A percentile compares a stretch with the other conserved stretches of the same genome.
phyloP scores from a whole-genome alignment of 176 grass and related monocot genomes.

The Cenchrus americanus region DNA sequence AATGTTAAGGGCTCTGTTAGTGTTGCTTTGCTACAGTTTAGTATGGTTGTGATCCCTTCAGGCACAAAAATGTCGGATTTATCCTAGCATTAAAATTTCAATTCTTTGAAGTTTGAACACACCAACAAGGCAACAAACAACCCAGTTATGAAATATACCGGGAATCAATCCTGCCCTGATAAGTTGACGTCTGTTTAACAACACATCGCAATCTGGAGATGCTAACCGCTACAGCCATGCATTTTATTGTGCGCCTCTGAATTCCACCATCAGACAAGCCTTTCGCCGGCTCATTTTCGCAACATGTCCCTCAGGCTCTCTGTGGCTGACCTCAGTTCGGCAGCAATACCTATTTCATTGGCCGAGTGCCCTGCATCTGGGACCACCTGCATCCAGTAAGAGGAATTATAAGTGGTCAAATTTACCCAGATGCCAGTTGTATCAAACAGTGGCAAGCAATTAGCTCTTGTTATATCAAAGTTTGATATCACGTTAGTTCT shows the following conservation, averaged over 20 bases:
- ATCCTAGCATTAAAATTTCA: neutral
- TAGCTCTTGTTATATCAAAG: neutral
- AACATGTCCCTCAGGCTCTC: slow-evolving; percentile 67
- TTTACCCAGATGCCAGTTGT: neutral
- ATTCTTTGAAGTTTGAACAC: neutral
- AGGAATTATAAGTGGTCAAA: neutral
- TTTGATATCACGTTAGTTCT: neutral
- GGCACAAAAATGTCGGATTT: too few relatives aligned
- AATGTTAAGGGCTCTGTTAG: neutral
- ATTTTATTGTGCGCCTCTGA: neutral
- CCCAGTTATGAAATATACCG: neutral
- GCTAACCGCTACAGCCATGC: neutral
- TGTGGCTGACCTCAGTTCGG: slow-evolving; percentile 81
- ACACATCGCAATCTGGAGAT: slow-evolving; percentile 7
- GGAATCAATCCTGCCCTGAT: neutral
- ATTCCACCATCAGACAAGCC: neutral
- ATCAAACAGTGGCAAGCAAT: neutral
- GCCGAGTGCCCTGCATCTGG: slow-evolving; percentile 92
- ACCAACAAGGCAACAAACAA: neutral
- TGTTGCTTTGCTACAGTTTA: neutral
- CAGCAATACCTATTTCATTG: slow-evolving; percentile 67
- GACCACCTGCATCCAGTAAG: slow-evolving; percentile 61
- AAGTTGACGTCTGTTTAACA: neutral
- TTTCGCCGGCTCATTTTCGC: slow-evolving; percentile 45
- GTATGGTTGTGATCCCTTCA: neutral